Percentiles rank a stretch among this genome's conserved stretches.
Conservation (phyloP, 2,329 filamentous ascomycete genomes). For the Albifimbria verrucaria region DNA sequence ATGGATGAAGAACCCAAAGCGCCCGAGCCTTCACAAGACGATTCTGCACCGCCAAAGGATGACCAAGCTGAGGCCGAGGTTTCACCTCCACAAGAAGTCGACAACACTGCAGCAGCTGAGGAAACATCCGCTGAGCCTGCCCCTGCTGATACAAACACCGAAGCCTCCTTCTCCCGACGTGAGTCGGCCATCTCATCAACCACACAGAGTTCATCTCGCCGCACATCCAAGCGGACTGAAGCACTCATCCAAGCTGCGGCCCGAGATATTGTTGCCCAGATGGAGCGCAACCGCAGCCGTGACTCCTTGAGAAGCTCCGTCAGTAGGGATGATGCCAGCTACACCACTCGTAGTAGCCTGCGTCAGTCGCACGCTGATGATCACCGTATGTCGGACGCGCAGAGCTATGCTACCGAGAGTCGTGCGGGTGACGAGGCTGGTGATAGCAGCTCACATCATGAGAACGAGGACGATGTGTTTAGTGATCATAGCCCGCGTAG, state of each 20-base stretch:
- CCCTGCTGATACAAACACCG: slow-evolving; percentile 14
- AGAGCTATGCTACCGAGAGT: slow-evolving; percentile 3
- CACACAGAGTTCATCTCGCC: slow-evolving; percentile 24
- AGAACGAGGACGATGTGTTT: slow-evolving; percentile 55
- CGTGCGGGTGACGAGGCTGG: slow-evolving; percentile 22
- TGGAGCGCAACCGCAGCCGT: slow-evolving; percentile 32
- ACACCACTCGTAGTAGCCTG: slow-evolving; percentile 13
- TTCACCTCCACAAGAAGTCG: neutral
- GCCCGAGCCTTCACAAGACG: too few species aligned
- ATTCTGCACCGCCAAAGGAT: too few species aligned
- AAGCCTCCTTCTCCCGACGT: slow-evolving; percentile 14
- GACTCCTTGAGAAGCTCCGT: slow-evolving; percentile 20
- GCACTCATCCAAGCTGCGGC: slow-evolving; percentile 52
- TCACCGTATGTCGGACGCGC: neutral
- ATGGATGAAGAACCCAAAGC: neutral
- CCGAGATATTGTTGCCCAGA: slow-evolving; percentile 45
- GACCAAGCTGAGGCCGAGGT: too few species aligned
- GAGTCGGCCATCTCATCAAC: slow-evolving; percentile 19
- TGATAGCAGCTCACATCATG: slow-evolving; percentile 49
- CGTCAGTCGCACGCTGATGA: neutral
- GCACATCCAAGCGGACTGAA: slow-evolving; percentile 44
- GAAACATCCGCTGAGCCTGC: slow-evolving; percentile 10
- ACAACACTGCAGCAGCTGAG: neutral
- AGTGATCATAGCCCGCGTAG: slow-evolving; percentile 56
- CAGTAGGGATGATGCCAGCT: slow-evolving; percentile 18